A percentile compares a stretch with the other conserved stretches of the same genome.
Evolutionary conservation across 768 basidiomycete species (phyloP).

Genomic region (Lactarius evosmus): DNA sequence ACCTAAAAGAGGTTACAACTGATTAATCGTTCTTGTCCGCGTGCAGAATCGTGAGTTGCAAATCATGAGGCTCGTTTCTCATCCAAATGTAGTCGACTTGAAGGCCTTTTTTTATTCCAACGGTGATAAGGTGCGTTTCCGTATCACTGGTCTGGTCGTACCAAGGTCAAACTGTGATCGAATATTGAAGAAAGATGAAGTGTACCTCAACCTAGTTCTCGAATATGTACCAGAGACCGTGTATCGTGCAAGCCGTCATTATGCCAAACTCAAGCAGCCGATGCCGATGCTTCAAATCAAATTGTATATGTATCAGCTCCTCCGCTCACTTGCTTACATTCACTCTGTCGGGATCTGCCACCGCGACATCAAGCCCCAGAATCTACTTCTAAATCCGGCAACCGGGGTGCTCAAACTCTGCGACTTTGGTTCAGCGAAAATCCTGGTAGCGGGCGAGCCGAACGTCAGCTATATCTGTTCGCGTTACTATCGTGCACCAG

Average conservation of each 20-base stretch:
- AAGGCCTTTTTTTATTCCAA: conserved; percentile 99
- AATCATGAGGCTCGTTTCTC: conserved; percentile 95
- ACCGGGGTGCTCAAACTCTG: conserved; percentile 97
- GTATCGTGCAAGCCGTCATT: conserved; percentile 97
- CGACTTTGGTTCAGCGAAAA: conserved; percentile 99
- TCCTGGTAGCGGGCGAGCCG: conserved; percentile 94
- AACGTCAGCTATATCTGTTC: conserved; percentile 99
- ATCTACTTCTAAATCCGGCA: conserved; percentile 93
- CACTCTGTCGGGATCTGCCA: conserved; percentile 99
- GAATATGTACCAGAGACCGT: conserved; percentile 99
- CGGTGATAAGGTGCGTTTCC: conserved; percentile 85
- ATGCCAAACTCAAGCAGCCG: conserved; percentile 98
- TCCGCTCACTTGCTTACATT: conserved; percentile 98
- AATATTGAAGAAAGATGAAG: conserved; percentile 88
- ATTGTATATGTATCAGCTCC: conserved; percentile 98
- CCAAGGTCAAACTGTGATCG: background rate
- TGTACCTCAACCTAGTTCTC: conserved; percentile 97
- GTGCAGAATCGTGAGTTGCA: conserved; percentile 95
- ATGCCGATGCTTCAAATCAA: conserved; percentile 99
- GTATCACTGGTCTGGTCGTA: background rate
- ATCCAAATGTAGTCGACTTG: conserved; percentile 97
- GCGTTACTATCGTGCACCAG: conserved; percentile 97
- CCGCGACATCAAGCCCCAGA: conserved; percentile 99
- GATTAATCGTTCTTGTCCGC: conserved; percentile 1
- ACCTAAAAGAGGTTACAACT: conserved; percentile 9